A percentile compares a stretch with the other conserved stretches of the same genome.
Conservation (phyloP, 371 early-diverging fungal genomes). For the Cokeromyces recurvatus region DNA sequence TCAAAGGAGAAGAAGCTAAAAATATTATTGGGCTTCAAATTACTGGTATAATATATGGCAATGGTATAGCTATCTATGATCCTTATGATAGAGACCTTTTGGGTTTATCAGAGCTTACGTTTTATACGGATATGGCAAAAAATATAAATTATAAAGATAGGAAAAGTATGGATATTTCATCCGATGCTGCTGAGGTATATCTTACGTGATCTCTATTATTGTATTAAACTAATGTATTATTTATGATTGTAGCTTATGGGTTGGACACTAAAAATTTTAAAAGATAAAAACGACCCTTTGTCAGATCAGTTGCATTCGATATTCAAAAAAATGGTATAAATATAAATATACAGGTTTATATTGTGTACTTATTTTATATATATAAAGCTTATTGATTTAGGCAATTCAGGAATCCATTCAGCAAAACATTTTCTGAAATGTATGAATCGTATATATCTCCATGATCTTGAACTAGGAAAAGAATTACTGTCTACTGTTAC, state of each 20-base stretch:
- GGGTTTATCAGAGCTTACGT: conserved; percentile 38
- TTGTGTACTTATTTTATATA: too few relatives aligned
- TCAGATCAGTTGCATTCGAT: not conserved
- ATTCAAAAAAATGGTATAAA: not conserved
- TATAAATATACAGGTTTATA: not conserved
- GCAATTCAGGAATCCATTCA: not conserved
- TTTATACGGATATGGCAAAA: conserved; percentile 34
- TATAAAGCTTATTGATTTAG: not conserved
- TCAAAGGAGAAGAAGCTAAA: conserved; percentile 15
- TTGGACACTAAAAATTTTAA: conserved; percentile 32
- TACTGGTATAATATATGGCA: conserved; percentile 44
- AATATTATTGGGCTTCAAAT: conserved; percentile 53
- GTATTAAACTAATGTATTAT: too few relatives aligned
- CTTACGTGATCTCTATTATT: too few relatives aligned
- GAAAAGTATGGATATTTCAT: conserved; percentile 25
- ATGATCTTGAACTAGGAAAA: conserved; percentile 34
- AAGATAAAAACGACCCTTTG: conserved; percentile 1
- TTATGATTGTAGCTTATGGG: conserved; percentile 39
- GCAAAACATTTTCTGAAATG: conserved; percentile 17
- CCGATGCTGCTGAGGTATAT: conserved; percentile 52
- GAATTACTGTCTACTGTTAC: conserved; percentile 29
- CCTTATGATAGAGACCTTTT: conserved; percentile 30
- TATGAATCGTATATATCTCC: conserved; percentile 40
- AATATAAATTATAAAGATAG: conserved; percentile 32
- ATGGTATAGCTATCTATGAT: conserved; percentile 46